Evolutionary conservation across 352 stramenopile species (phyloP).

Genomic region (Phytopythium vexans): DNA sequence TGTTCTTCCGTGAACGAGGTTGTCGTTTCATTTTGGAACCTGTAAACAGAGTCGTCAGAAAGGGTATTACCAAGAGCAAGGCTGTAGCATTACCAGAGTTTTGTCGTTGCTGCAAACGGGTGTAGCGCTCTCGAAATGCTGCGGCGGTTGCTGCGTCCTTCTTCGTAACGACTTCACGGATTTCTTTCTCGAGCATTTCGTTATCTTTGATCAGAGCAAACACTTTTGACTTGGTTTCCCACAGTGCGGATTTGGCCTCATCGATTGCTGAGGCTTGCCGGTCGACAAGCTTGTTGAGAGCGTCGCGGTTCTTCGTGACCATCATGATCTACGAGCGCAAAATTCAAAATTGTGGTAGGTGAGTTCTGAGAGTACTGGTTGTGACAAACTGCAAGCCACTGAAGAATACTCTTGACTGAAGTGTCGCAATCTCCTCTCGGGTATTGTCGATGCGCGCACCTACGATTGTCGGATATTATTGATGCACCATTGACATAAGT

Average conservation of each 20-base stretch:
- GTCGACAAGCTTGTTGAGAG: background rate
- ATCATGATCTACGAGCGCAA: slow-evolving; percentile 2
- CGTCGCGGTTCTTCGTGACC: slow-evolving; percentile 5
- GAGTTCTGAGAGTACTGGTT: background rate
- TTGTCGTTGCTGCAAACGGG: background rate
- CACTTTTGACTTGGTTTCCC: background rate
- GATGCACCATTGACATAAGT: no score
- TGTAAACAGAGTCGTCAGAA: background rate
- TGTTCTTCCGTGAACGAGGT: background rate
- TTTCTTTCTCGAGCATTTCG: slow-evolving; percentile 1
- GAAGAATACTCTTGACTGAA: no score
- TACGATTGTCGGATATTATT: no score
- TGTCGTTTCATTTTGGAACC: background rate
- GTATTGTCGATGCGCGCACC: no score
- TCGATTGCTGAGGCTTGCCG: background rate
- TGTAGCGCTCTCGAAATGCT: background rate
- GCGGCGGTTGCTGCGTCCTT: background rate
- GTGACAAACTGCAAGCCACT: background rate
- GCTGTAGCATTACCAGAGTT: background rate
- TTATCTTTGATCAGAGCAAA: slow-evolving; percentile 1
- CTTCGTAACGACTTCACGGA: background rate
- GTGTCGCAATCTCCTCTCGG: no score
- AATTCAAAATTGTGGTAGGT: background rate
- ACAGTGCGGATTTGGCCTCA: background rate
- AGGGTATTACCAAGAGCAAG: background rate